Percentiles rank a stretch among this genome's conserved stretches.
These are phyloP conservation scores for Aspergillus sp. DNA, from an alignment of 2,329 filamentous ascomycete genomes.

Conservation along the genomic window DNA sequence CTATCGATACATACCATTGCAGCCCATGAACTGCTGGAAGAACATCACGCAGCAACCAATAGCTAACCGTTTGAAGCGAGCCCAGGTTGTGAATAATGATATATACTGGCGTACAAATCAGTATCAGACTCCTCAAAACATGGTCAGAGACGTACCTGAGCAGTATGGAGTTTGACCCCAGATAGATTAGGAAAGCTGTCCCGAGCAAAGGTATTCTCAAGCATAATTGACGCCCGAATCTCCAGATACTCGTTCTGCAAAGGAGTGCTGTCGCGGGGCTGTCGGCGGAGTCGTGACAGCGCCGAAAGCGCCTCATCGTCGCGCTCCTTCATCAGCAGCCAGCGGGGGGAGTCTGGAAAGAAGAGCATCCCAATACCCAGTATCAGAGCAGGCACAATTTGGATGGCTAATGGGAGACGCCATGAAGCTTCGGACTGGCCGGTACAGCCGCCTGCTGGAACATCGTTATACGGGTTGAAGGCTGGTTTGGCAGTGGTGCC, in stretches of 20 bases:
- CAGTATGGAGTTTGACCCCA: conserved; percentile 31
- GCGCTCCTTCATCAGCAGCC: conserved; percentile 43
- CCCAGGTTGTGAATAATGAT: conserved; percentile 36
- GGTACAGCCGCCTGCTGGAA: conserved; percentile 46
- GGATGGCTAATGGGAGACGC: conserved; percentile 49
- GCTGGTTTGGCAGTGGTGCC: conserved; percentile 30
- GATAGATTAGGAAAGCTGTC: conserved; percentile 31
- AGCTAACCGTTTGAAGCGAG: conserved; percentile 36
- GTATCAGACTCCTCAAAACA: no score
- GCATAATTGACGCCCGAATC: conserved; percentile 47
- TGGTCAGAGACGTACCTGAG: conserved; percentile 24
- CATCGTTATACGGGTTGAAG: conserved; percentile 46
- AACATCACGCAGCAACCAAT: conserved; percentile 43
- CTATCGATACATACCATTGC: conserved; percentile 35
- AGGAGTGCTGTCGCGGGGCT: conserved; percentile 37
- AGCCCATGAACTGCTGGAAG: conserved; percentile 50
- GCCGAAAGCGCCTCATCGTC: conserved; percentile 51
- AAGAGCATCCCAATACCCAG: conserved; percentile 46
- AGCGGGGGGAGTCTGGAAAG: conserved; percentile 59
- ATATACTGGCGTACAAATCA: conserved; percentile 24
- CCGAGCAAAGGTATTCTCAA: conserved; percentile 33
- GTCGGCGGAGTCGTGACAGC: conserved; percentile 48
- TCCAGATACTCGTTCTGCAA: conserved; percentile 53
- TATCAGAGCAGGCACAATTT: conserved; percentile 43
- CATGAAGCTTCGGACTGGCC: conserved; percentile 51